Evolutionary conservation across 2,329 filamentous ascomycete species (phyloP).

Genomic region (Biscogniauxia marginata): DNA sequence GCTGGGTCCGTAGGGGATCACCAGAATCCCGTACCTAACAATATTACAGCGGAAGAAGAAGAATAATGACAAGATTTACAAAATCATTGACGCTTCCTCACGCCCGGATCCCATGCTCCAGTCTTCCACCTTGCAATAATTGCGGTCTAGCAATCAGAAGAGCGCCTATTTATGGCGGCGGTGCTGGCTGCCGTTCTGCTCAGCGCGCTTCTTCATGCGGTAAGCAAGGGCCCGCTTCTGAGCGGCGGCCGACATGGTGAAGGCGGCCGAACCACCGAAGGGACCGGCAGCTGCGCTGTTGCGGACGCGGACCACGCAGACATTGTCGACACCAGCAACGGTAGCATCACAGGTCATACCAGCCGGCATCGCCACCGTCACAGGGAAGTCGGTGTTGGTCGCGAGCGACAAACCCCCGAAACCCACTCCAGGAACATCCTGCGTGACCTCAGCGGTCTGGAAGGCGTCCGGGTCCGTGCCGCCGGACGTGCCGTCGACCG

Average conservation of each 20-base stretch:
- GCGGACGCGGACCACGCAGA: slow-evolving; percentile 64
- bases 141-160: no score
- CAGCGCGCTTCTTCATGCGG: slow-evolving; percentile 37
- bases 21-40: background rate
- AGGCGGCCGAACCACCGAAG: slow-evolving; percentile 65
- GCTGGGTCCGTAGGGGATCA: background rate
- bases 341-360: slow-evolving; percentile 65
- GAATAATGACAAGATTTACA: no score
- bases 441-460: slow-evolving; percentile 55
- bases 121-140: no score
- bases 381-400: slow-evolving; percentile 61
- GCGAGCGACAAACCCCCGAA: slow-evolving; percentile 57
- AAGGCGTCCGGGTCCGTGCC: slow-evolving; percentile 61
- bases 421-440: slow-evolving; percentile 60
- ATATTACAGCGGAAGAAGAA: no score
- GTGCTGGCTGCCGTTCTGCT: slow-evolving; percentile 15
- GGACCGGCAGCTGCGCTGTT: slow-evolving; percentile 62
- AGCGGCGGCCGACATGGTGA: slow-evolving; percentile 58
- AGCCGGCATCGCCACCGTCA: slow-evolving; percentile 63
- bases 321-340: slow-evolving; percentile 57
- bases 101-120: no score
- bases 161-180: slow-evolving; percentile 18
- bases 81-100: no score
- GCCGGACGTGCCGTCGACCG: slow-evolving; percentile 61
- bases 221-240: slow-evolving; percentile 63